Evolutionary conservation across 2,329 filamentous ascomycete genomes (phyloP).

Genomic region (Hymenoscyphus fructigenus): DNA sequence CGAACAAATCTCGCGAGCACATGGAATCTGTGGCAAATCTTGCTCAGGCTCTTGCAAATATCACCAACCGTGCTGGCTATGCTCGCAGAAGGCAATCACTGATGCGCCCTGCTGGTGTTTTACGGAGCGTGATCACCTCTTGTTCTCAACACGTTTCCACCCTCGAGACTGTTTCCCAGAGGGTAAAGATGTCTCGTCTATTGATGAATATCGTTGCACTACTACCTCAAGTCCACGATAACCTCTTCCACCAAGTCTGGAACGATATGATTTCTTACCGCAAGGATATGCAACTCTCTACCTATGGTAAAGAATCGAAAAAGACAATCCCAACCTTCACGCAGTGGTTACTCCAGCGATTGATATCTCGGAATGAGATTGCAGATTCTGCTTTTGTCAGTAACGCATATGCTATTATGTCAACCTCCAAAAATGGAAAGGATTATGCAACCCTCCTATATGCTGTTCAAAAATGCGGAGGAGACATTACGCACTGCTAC

Average conservation of each 20-base stretch:
- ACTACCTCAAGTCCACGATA: background rate
- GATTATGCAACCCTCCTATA: background rate
- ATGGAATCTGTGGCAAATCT: conserved; percentile 17
- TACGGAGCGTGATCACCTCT: conserved; percentile 5
- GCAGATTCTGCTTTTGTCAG: background rate
- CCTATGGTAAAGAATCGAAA: background rate
- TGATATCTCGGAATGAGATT: background rate
- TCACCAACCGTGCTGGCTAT: background rate
- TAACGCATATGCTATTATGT: background rate
- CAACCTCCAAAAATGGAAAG: background rate
- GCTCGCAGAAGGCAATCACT: background rate
- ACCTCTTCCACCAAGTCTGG: background rate
- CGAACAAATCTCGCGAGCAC: background rate
- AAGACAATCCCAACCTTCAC: background rate
- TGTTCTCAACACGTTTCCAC: conserved; percentile 4
- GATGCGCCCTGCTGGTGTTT: conserved; percentile 7
- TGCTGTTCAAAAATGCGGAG: background rate
- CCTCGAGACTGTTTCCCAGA: background rate
- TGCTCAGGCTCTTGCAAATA: conserved; percentile 16
- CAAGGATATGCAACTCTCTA: conserved; percentile 9
- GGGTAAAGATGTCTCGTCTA: background rate
- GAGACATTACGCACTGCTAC: background rate
- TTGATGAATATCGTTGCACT: background rate
- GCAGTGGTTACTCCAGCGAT: background rate
- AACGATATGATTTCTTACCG: conserved; percentile 4